Base-by-base conservation (phyloP, 805 yeast species). In the Nakazawaea anatomiae region DNA sequence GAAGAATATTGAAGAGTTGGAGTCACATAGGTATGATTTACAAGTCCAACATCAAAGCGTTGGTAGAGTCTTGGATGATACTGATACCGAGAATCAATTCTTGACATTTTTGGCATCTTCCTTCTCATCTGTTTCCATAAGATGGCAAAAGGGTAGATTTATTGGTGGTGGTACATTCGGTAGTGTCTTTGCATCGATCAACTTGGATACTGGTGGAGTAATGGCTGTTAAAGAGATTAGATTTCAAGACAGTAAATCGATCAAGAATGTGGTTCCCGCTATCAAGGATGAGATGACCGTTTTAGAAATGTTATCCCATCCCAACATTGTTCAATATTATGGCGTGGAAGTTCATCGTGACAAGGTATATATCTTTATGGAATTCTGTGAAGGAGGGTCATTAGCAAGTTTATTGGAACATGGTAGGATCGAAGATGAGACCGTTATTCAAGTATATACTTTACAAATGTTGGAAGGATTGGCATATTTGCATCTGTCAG, bases 291-390 rank as follows among this genome's bases (percentile, higher is more conserved):
- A 94, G 64, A 92, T 94, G 97, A 86, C 95, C 0, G 97, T 92
- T 1, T 70, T 94, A 58, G 98, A 94, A 69, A 88, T 90, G 86
- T 73, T 94, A 54, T 87, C 90, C 55, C 99, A 94, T 68, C 98
- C 98, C 8, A 94, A 94, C 62, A 87, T 94, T 58, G 98, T 94
- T 5, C 97, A 91, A 64, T 94, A 92, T 64, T 91, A 82, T 62
- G 99, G 99, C 47, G 97, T 94, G 38, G 98, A 94, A 66, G 97
- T 94, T 5, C 98, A 94, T 67, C 78, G 97, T 49, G 98, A 94
- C 66, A 82, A 88, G 56, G 97, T 94, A 14, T 91, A 89, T 65
- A 85, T 94, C 34, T 94, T 94, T 65, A 94, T 94, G 99, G 99
- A 94, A 68, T 91, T 80, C 68, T 94, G 99, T 72, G 95, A 91